Evolutionary conservation across 768 basidiomycete genomes (phyloP).

Genomic region (Auricularia sp.): DNA sequence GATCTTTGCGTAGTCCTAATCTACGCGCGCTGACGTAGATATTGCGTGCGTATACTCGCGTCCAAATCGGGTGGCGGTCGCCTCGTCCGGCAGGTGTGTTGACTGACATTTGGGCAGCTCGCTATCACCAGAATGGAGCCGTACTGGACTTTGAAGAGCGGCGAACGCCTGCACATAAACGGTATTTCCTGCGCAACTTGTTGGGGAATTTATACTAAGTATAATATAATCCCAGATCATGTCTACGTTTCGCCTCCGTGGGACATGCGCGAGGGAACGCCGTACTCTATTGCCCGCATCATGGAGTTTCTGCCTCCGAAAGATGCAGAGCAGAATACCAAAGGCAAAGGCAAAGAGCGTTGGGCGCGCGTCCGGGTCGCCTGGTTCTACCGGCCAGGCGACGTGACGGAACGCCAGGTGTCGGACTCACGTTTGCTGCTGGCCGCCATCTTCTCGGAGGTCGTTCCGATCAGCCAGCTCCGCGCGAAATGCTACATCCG

Average conservation of each 20-base stretch:
- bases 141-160: not conserved
- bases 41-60: not conserved
- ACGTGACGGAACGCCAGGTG: constrained; percentile 86
- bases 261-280: constrained; percentile 86
- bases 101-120: not conserved
- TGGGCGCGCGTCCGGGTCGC: constrained; percentile 83
- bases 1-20: too few relatives aligned
- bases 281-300: constrained; percentile 91
- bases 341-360: constrained; percentile 53
- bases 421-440: constrained; percentile 86
- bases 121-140: not conserved
- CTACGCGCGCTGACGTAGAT: not conserved
- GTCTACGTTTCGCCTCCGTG: constrained; percentile 94
- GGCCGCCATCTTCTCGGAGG: constrained; percentile 93
- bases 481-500: constrained; percentile 88
- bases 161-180: not conserved
- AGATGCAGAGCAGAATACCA: constrained; percentile 40
- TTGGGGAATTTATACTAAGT: not conserved
- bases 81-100: not conserved
- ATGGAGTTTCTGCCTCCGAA: constrained; percentile 91
- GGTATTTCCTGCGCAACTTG: not conserved
- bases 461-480: constrained; percentile 89
- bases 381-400: constrained; percentile 94
- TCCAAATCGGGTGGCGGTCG: not conserved
- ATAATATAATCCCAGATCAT: constrained; percentile 51